phyloP scores from a whole-genome alignment of 192 early-diverging fungal species.

The Endogone sp. region DNA sequence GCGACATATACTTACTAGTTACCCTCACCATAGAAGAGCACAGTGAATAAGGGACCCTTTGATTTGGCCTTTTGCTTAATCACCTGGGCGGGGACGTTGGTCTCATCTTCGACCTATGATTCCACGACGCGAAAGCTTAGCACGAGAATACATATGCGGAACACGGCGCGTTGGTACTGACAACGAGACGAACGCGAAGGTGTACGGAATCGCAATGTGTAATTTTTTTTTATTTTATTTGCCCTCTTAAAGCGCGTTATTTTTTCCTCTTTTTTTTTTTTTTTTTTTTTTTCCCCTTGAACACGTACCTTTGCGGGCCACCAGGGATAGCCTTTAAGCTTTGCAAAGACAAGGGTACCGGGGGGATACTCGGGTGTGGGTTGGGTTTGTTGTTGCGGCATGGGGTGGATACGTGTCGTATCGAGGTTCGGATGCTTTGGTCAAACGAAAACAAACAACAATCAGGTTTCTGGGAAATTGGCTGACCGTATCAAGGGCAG shows the following conservation, averaged over 20 bases:
- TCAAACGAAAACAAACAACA: no score
- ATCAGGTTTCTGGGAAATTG: no score
- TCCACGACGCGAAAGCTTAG: conserved; percentile 1
- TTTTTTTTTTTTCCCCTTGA: not conserved
- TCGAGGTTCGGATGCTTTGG: no score
- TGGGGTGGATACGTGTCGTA: no score
- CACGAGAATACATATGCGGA: not conserved
- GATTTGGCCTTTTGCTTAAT: conserved; percentile 34
- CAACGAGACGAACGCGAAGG: not conserved
- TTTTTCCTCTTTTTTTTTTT: conserved; percentile 1
- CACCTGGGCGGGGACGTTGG: conserved; percentile 27
- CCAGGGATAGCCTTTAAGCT: conserved; percentile 58
- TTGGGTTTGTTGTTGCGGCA: no score
- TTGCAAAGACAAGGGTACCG: conserved; percentile 53
- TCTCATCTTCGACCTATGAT: conserved; percentile 36
- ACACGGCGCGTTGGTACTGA: not conserved
- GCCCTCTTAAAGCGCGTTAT: not conserved
- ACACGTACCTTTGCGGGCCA: conserved; percentile 57
- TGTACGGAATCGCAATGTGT: not conserved
- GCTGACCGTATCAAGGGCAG: no score
- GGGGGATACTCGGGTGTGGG: conserved; percentile 31
- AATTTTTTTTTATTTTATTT: conserved; percentile 4
- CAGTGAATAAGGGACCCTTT: conserved; percentile 30
- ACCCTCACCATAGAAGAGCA: conserved; percentile 37
- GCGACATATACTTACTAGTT: conserved; percentile 36